Base-by-base conservation (phyloP, 2,329 filamentous ascomycete species). In the Bipolaris victoriae region DNA sequence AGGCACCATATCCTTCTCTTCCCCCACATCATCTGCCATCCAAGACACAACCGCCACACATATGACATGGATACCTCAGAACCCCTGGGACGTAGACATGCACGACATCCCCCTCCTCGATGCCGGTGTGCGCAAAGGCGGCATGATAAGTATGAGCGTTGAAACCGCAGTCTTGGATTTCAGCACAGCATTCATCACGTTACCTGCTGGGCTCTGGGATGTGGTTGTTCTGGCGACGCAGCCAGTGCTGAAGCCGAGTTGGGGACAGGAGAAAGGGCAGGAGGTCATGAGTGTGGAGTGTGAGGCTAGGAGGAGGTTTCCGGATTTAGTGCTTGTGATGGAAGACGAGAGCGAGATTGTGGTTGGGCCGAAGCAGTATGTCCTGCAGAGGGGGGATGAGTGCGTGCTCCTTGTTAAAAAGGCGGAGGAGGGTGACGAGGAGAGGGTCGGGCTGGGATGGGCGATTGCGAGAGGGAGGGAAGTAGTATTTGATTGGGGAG, bases 281-380 rank as follows among this genome's bases (percentile, higher is more conserved):
- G 29, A 31, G 10, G 55, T 55, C 3, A 39, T 60, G 16, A 45
- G 49, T 3, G 64, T 66, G 2, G 65, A 65, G 16, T 68, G 66
- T 26, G 57, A 10, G 5, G 22, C 45, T 3, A 16, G 57, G 22
- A 26, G 16, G 1, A 52, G 48, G 15, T 63, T 61, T 22, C 66
- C 64, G 1, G 64, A 68, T 46, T 39, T 68, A 4, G 58, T 68
- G 6, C 57, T 67, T 31, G 64, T 61, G 2, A 31, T 67, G 7
- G 55, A 41, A 7, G 56, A 55, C 1, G 64, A 51, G 20, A 54
- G 5, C 4, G 46, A 49, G 35, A 20, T 68, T 40, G 45, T 67
- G 1, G 57, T 67, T 13, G 60, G 47, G 18, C 63, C 65, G 0
- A 48, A 49, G 37, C 60, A 68, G 43, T 69, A 69, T n/a, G 37